A percentile compares a stretch with the other conserved stretches of the same genome.
phyloP scores from a whole-genome alignment of 768 basidiomycete species.

The Xerocomus brunneocitrinus region DNA sequence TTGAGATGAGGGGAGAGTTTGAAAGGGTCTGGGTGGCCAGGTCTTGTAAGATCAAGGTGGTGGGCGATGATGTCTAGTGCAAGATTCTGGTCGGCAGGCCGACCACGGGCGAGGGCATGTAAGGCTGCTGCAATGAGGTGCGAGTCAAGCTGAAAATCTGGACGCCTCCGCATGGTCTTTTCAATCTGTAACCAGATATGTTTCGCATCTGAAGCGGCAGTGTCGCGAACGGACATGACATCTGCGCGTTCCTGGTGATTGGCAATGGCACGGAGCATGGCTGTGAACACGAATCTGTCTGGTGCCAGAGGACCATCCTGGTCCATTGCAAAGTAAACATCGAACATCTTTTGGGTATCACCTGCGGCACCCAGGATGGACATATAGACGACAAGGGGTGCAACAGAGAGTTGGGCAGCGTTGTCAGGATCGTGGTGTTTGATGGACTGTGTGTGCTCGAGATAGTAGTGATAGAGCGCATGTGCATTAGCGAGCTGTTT shows the following conservation, averaged over 20 bases:
- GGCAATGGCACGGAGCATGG: slow-evolving; percentile 54
- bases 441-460: slow-evolving; percentile 45
- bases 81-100: slow-evolving; percentile 54
- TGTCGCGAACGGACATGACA: slow-evolving; percentile 34
- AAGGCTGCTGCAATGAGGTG: slow-evolving; percentile 50
- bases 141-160: slow-evolving; percentile 49
- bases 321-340: slow-evolving; percentile 68
- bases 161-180: slow-evolving; percentile 44
- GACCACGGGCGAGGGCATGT: slow-evolving; percentile 52
- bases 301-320: slow-evolving; percentile 60
- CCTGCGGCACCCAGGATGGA: slow-evolving; percentile 59
- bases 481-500: slow-evolving; percentile 63
- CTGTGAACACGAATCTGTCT: slow-evolving; percentile 56
- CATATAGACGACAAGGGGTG: slow-evolving; percentile 58
- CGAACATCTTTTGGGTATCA: slow-evolving; percentile 63
- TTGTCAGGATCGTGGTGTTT: slow-evolving; percentile 45
- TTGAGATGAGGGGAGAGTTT: slow-evolving; percentile 41
- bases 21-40: slow-evolving; percentile 37
- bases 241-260: slow-evolving; percentile 16
- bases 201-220: slow-evolving; percentile 56
- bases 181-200: slow-evolving; percentile 66
- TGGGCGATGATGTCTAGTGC: slow-evolving; percentile 61
- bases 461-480: slow-evolving; percentile 55
- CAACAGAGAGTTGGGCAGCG: slow-evolving; percentile 40
- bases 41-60: slow-evolving; percentile 55